Evolutionary conservation across 768 basidiomycete species (phyloP), one percentile per base, ranked within the genome.

Genomic region (Pisolithus albus): DNA sequence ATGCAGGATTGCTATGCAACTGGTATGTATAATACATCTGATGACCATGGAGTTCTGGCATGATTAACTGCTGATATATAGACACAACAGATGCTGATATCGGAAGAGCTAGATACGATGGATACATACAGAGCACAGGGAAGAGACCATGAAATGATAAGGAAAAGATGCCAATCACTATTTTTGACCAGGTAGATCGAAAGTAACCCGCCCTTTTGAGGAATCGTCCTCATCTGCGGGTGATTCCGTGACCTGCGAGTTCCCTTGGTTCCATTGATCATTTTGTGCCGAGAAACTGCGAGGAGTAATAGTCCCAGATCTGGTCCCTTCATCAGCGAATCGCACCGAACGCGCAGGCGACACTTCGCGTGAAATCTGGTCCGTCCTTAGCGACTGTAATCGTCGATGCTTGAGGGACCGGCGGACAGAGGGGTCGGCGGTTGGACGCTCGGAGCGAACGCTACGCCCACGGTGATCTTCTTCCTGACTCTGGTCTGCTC

Each of bases 231-330:
- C 60, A 10, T 62, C 56, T 42, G 13, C 19, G 24, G 41, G 41
- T 70, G 51, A 70, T 71, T 45, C 69, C 76, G 18, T 69, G 10
- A 84, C 84, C 0, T 89, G 86, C 83, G 83, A 84, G 21, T 23
- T 23, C 0, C 83, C 83, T 56, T 89, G 86, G 86, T 90, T 88
- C 63, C 88, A 86, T 61, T 42, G 41, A 21, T 65, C 59, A 11
- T 58, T 61, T 57, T 61, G 61, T 28, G 47, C 39, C 26, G 28
- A 3, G n/a, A 55, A 44, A 15, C 43, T 59, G 30, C 57, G 59
- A 5, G 61, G 64, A 21, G 65, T 60, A 51, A 2, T 57, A 0
- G 55, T 40, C 36, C 65, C 60, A 5, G 54, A 55, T n/a, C 32
- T 53, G n/a, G n/a, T 32, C n/a, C 56, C 62, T 47, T 69, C 63